Percentiles rank a stretch among this genome's conserved stretches.
Conservation (phyloP, 176 grass and related monocot species). For the Cenchrus purpureus region DNA sequence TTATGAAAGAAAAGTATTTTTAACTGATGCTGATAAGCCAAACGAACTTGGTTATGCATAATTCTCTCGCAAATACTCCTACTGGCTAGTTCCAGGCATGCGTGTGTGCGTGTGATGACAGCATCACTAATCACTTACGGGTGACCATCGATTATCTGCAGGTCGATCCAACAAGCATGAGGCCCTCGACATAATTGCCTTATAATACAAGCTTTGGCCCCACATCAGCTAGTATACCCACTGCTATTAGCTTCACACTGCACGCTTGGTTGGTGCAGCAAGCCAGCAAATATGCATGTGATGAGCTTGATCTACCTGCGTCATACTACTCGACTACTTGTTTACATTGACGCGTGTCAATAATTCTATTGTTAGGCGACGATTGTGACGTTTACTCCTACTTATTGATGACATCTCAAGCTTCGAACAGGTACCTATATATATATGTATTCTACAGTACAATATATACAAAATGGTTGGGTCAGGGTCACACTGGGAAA, state of each 20-base stretch:
- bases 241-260: not conserved
- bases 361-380: not conserved
- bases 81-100: too few species aligned
- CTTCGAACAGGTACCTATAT: not conserved
- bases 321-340: not conserved
- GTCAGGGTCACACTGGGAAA: not conserved
- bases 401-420: not conserved
- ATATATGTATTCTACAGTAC: slow-evolving; percentile 1
- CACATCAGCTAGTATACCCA: too few species aligned
- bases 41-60: too few species aligned
- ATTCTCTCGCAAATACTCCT: not conserved
- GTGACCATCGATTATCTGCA: not conserved
- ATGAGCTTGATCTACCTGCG: not conserved
- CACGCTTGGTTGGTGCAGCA: slow-evolving; percentile 12
- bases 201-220: slow-evolving; percentile 20
- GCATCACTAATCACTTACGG: not conserved
- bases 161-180: not conserved
- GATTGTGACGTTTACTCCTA: not conserved
- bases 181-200: slow-evolving; percentile 1
- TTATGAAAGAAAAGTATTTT: too few species aligned
- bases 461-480: slow-evolving; percentile 33
- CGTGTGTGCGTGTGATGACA: too few species aligned
- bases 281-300: slow-evolving; percentile 13
- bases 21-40: too few species aligned
- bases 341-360: not conserved